These are phyloP conservation scores for Hypoxylon sp. DNA, from an alignment of 2,329 filamentous ascomycete species.

Conservation along the genomic window DNA sequence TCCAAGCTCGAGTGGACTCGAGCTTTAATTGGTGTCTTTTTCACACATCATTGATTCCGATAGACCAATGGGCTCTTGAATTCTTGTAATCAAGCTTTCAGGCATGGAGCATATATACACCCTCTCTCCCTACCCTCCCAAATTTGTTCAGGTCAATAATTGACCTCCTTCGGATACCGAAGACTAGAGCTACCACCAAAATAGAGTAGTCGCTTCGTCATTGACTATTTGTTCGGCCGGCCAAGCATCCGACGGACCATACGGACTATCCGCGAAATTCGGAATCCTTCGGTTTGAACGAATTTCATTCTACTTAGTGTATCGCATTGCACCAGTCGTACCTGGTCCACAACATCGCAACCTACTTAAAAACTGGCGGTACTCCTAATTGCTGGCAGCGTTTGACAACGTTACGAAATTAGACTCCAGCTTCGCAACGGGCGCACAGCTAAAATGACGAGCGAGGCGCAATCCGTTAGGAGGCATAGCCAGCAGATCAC, in stretches of 20 bases:
- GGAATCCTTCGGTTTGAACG: conserved; percentile 15
- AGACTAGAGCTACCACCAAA: conserved; percentile 3
- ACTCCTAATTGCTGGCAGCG: neutral
- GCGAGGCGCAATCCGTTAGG: conserved; percentile 42
- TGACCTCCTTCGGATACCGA: conserved; percentile 13
- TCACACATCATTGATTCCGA: conserved; percentile 19
- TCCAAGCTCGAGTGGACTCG: conserved; percentile 16
- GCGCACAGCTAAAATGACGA: conserved; percentile 45
- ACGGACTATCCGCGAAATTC: conserved; percentile 11
- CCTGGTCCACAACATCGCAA: conserved; percentile 5
- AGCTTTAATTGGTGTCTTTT: conserved; percentile 30
- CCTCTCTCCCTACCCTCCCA: conserved; percentile 14
- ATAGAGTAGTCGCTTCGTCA: neutral
- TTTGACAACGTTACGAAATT: neutral
- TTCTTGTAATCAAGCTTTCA: conserved; percentile 26
- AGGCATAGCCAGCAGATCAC: conserved; percentile 42
- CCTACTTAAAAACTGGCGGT: neutral
- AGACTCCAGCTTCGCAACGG: neutral
- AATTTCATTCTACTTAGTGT: neutral
- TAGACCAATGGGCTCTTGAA: conserved; percentile 26
- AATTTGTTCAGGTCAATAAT: conserved; percentile 23
- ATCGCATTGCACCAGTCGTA: conserved; percentile 1
- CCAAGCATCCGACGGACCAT: neutral
- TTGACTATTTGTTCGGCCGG: conserved; percentile 1
- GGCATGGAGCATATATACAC: conserved; percentile 26